phyloP scores from a whole-genome alignment of 164 flowering plant genomes.

The Nymphaea colorata region DNA sequence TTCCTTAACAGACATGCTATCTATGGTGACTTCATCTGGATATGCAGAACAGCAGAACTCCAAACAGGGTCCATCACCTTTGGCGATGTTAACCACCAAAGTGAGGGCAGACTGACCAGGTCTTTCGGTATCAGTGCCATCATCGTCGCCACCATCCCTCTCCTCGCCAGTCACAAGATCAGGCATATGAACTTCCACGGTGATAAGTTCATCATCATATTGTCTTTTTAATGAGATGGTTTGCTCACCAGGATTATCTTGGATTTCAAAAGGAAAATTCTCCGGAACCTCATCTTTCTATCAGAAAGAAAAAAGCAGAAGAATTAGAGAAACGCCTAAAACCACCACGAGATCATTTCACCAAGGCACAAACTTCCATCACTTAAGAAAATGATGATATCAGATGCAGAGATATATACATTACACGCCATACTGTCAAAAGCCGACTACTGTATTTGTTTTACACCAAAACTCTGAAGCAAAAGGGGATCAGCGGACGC shows the following conservation, averaged over 20 bases:
- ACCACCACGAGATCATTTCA: neutral
- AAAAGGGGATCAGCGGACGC: neutral
- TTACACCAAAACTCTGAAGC: too few species aligned
- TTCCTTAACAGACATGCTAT: slow-evolving; percentile 42
- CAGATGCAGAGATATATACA: too few species aligned
- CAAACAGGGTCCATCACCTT: slow-evolving; percentile 38
- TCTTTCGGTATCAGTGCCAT: slow-evolving; percentile 15
- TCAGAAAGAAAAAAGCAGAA: neutral
- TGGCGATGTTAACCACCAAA: slow-evolving; percentile 46
- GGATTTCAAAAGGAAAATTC: slow-evolving; percentile 60
- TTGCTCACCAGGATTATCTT: slow-evolving; percentile 26
- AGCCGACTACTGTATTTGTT: too few species aligned
- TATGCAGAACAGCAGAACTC: slow-evolving; percentile 58
- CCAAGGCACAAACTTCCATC: neutral
- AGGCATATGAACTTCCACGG: slow-evolving; percentile 73
- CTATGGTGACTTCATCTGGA: slow-evolving; percentile 66
- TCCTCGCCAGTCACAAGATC: slow-evolving; percentile 46
- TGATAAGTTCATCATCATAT: slow-evolving; percentile 52
- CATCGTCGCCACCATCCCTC: slow-evolving; percentile 21
- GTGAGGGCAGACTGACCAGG: slow-evolving; percentile 34
- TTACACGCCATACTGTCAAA: too few species aligned
- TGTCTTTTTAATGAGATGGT: slow-evolving; percentile 39
- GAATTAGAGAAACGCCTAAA: neutral
- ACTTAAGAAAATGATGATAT: neutral
- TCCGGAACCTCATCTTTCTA: slow-evolving; percentile 50